These are phyloP conservation scores for Solanum hybrid DNA, from an alignment of 305 asterid genomes.

Conservation along the genomic window DNA sequence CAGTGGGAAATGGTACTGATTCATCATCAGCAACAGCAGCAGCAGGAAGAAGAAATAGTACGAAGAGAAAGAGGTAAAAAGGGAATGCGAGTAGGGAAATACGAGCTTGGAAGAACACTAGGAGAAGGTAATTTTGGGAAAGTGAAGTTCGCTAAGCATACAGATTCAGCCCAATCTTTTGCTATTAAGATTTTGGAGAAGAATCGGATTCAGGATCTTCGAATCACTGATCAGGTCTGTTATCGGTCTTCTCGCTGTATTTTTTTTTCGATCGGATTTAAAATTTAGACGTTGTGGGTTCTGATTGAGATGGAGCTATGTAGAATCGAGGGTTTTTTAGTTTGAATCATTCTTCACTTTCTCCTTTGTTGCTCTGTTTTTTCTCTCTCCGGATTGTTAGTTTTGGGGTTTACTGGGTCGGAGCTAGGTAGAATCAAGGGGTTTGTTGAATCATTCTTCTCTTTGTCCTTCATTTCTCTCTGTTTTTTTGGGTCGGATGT, in stretches of 20 bases:
- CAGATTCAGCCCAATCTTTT: conserved; percentile 47
- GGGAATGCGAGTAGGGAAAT: conserved; percentile 63
- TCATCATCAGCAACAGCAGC: neutral
- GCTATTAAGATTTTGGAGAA: conserved; percentile 83
- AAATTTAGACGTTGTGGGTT: neutral
- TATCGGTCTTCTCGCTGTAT: neutral
- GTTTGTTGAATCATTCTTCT: neutral
- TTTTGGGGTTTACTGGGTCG: neutral
- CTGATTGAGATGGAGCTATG: neutral
- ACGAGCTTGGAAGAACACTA: conserved; percentile 70
- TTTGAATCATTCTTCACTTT: neutral
- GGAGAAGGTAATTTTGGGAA: conserved; percentile 95
- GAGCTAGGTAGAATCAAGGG: neutral
- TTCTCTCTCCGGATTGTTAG: neutral
- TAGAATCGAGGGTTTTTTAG: neutral
- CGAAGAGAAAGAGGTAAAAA: conserved; percentile 6
- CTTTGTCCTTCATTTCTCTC: neutral
- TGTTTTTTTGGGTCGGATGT: neutral
- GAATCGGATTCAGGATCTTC: conserved; percentile 51
- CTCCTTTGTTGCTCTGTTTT: neutral
- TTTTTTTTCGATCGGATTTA: no score
- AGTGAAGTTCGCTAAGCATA: conserved; percentile 65
- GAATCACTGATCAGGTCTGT: conserved; percentile 65
- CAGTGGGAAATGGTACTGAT: neutral
- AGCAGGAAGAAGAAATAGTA: neutral